phyloP scores from a whole-genome alignment of 225 moss, liverwort and hornwort genomes.

The Bryum argenteum region DNA sequence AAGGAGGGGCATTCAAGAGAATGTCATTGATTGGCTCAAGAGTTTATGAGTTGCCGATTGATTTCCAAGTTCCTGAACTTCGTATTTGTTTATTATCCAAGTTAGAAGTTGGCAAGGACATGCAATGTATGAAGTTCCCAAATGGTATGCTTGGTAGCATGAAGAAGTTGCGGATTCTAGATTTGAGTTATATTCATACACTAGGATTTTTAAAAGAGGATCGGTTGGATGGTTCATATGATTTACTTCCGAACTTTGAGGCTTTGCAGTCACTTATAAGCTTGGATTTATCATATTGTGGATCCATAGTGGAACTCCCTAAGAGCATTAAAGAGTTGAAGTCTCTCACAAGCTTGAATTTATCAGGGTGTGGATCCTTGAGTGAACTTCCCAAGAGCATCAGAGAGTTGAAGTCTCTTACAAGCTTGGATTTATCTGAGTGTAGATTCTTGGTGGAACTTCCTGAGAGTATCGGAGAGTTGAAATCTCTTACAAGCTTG shows the following conservation, averaged over 20 bases:
- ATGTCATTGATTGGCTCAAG: no score
- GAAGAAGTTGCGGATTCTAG: not conserved
- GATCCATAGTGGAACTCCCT: not conserved
- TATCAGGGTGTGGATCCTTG: not conserved
- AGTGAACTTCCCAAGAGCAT: not conserved
- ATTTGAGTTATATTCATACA: rapidly evolving
- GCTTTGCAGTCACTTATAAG: not conserved
- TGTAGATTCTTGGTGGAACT: not conserved
- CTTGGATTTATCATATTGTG: rapidly evolving
- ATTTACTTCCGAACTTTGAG: not conserved
- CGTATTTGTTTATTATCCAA: rapidly evolving
- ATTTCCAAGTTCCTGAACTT: not conserved
- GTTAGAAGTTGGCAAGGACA: not conserved
- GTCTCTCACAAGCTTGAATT: not conserved
- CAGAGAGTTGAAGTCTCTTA: not conserved
- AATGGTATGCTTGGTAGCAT: not conserved
- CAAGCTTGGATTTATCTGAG: rapidly evolving
- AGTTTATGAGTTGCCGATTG: not conserved
- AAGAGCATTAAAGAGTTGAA: not conserved
- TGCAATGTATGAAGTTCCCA: rapidly evolving
- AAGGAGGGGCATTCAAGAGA: no score
- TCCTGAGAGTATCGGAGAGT: no score
- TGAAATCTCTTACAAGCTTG: no score
- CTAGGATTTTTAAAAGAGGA: rapidly evolving
- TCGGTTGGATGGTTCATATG: not conserved